Evolutionary conservation across 345 rosid genomes (phyloP), one percentile per base, ranked within the genome.

Genomic region (Raphanus raphanistrum): DNA sequence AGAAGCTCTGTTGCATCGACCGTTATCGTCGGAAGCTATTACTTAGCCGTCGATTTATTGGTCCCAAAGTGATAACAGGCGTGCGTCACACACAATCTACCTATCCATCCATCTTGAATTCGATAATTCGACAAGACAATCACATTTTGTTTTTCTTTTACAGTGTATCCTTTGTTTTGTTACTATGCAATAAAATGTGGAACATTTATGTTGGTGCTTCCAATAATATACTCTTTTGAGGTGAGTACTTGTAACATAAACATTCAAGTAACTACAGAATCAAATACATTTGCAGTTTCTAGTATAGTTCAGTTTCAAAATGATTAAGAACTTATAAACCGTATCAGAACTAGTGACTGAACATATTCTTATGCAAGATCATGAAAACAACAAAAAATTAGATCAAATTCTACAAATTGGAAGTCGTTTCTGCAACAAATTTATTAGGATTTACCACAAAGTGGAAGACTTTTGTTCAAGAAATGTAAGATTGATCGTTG

Each of bases 1-100:
- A 85, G 88, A 21, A 83, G 91, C 75, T 97, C 98, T 16, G 17
- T 92, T 28, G 86, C 95, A 25, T 88, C 97, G 1, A 84, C 86
- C 2, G 25, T 80, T 57, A 77, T 92, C 32, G 95, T 92, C 1
- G 97, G 94, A 17, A 71, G 87, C 52, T 94, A 92, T 64, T 92
- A 83, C 79, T 79, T 89, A 61, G 82, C 85, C 5, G 76, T 92
- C 10, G 76, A 82, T 81, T 52, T 15, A 6, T 52, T 52, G 25
- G 58, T 52, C 6, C 25, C 55, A 48, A 48, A 48, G 55, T 48
- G 21, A n/a, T 50, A n/a, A 15, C 57, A 50, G 4, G 36, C 31
- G 31, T 28, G 2, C 54, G 3, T 43, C 15, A 45, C 59, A 68
- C 3, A 32, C 5, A 32, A 8, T 33, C 31, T 4, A 73, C n/a